phyloP scores from a whole-genome alignment of 805 yeast genomes.

The Ogataea dorogensis region DNA sequence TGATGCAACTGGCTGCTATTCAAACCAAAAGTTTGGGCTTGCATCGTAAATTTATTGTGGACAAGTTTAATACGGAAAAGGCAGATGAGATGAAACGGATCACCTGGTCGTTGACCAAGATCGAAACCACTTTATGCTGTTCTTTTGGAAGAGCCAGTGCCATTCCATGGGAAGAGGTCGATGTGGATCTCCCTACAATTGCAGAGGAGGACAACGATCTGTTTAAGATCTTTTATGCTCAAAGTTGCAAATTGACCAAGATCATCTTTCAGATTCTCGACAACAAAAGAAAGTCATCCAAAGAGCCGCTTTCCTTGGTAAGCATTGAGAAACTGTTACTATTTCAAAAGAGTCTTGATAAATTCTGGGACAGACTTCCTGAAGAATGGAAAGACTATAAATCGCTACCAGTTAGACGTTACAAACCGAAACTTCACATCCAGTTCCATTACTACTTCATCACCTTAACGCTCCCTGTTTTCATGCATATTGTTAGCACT shows the following conservation, averaged over 20 bases:
- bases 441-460: constrained; percentile 43
- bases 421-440: constrained; percentile 41
- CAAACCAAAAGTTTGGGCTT: constrained; percentile 50
- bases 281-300: constrained; percentile 36
- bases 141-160: constrained; percentile 47
- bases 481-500: constrained; percentile 38
- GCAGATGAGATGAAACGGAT: constrained; percentile 41
- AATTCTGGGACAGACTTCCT: constrained; percentile 36
- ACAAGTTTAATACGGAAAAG: constrained; percentile 34
- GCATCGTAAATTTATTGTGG: constrained; percentile 39
- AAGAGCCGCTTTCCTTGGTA: constrained; percentile 39
- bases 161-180: constrained; percentile 45
- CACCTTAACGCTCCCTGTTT: constrained; percentile 43
- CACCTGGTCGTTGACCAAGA: constrained; percentile 46
- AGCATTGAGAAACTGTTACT: constrained; percentile 41
- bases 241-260: constrained; percentile 37
- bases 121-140: constrained; percentile 41
- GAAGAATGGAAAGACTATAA: constrained; percentile 33
- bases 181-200: constrained; percentile 38
- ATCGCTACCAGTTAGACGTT: constrained; percentile 35
- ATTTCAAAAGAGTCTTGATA: constrained; percentile 35
- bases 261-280: constrained; percentile 41
- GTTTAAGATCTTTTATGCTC: constrained; percentile 33
- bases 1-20: constrained; percentile 45
- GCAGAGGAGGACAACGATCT: constrained; percentile 32